Base-by-base conservation (phyloP, 306 rosid genomes). In the Vigna reflexopilosa region DNA sequence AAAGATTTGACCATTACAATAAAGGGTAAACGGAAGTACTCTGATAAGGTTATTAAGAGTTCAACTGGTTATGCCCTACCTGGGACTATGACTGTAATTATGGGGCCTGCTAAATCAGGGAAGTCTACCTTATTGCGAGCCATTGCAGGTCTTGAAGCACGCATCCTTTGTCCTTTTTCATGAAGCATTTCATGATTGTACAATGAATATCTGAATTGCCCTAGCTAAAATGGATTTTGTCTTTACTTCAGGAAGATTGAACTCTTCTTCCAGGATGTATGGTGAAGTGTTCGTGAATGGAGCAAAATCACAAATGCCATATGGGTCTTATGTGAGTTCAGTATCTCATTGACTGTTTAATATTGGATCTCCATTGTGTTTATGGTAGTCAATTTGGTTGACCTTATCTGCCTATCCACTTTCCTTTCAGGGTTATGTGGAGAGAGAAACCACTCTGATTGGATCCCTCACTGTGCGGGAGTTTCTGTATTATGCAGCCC, bases 101-200 rank as follows among this genome's bases (percentile, higher is more conserved):
- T 96, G 99, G 99, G 99, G 63, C 99, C 99, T 38, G 94, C 97
- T 67, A 96, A 88, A 79, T 93, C 99, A 2, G 99, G 99, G 65
- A 96, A 96, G 77, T 88, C 99, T 63, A 93, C 99, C 0, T 90
- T 96, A 30, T 87, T 96, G 67, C 84, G 91, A 81, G 98, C 98
- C 48, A 76, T 96, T 85, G 88, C 98, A 90, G 99, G 99, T 96
- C 40, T 82, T 69, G 45, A 73, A 79, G 75, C 82, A 62, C 57
- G 16, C 70, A 40, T 72, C 59, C 62, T 42, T 79, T 65, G 8
- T 71, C 15, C 57, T 62, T 80, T 66, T 74, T 22, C 64, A 75
- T 13, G 63, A 17, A 72, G 73, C 52, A 77, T 82, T 79, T 84
- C 28, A 20, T 72, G 34, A 34, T 72, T 52, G 49, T 63, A 66